A percentile compares a stretch with the other conserved stretches of the same genome.
Conservation (phyloP, 768 basidiomycete genomes). For the Hericium rajendrae region DNA sequence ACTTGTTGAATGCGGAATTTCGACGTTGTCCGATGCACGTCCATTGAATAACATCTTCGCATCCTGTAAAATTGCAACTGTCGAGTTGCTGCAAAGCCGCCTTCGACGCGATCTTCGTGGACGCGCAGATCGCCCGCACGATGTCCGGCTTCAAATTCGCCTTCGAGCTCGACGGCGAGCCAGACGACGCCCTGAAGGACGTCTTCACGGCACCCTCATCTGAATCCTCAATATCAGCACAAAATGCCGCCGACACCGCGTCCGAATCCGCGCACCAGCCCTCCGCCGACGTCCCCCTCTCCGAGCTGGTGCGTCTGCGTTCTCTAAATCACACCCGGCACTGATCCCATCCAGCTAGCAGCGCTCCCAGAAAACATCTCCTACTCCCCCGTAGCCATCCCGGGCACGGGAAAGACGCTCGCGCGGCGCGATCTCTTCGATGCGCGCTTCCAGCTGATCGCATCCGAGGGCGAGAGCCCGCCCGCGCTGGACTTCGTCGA, state of each 20-base stretch:
- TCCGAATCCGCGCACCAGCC: conserved; percentile 2
- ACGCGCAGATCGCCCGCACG: no score
- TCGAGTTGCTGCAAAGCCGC: no score
- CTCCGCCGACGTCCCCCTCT: conserved; percentile 22
- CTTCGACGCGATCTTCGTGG: no score
- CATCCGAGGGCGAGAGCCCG: conserved; percentile 25
- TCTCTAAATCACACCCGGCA: not conserved
- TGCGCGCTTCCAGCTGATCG: conserved; percentile 88
- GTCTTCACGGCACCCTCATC: not conserved
- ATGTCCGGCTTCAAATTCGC: conserved; percentile 48
- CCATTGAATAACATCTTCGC: no score
- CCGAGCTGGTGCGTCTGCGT: conserved; percentile 22
- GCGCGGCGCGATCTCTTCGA: conserved; percentile 87
- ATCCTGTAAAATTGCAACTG: no score
- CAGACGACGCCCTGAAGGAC: conserved; percentile 15
- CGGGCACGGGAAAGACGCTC: conserved; percentile 31
- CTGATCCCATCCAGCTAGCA: conserved; percentile 38
- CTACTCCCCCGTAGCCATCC: conserved; percentile 61
- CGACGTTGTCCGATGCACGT: no score
- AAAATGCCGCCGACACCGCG: not conserved
- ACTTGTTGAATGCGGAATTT: no score
- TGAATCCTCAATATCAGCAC: not conserved
- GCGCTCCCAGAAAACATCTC: conserved; percentile 66
- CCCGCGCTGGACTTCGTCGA: conserved; percentile 52
- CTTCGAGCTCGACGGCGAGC: conserved; percentile 48